Evolutionary conservation across 2,329 filamentous ascomycete genomes (phyloP).

Genomic region (Blastomyces percursus): DNA sequence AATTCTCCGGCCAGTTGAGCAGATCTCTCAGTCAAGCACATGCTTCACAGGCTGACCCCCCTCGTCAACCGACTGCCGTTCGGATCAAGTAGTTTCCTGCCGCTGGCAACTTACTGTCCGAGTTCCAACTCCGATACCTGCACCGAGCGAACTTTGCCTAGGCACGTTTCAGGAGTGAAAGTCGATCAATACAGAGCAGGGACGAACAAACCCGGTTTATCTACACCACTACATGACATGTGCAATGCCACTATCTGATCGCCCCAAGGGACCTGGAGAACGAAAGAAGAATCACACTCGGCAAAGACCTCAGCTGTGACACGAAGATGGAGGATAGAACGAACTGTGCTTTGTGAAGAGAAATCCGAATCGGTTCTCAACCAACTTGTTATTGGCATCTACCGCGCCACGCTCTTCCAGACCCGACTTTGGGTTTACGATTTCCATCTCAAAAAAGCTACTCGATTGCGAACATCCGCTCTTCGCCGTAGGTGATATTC

Average conservation of each 20-base stretch:
- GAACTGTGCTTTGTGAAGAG: no score
- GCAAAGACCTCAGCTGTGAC: no score
- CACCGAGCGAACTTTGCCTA: neutral
- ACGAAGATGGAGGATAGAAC: no score
- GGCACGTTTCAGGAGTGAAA: neutral
- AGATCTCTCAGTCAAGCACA: neutral
- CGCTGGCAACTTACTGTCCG: neutral
- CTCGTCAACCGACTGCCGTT: neutral
- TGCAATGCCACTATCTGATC: slow-evolving; percentile 1
- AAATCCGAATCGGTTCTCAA: no score
- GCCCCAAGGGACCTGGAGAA: neutral
- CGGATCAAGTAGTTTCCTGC: neutral
- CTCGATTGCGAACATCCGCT: neutral
- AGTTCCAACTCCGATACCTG: neutral
- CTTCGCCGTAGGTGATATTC: neutral
- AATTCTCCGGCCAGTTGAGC: neutral
- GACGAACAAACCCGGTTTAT: no score
- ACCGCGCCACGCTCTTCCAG: no score
- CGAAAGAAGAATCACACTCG: no score
- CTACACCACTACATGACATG: neutral
- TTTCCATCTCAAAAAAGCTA: no score
- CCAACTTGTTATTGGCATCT: no score
- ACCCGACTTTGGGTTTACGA: no score
- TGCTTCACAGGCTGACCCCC: neutral
- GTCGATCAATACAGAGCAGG: neutral